Evolutionary conservation across 768 basidiomycete genomes (phyloP), one percentile per base, ranked within the genome.

Genomic region (Xerocomellus chrysenteron): DNA sequence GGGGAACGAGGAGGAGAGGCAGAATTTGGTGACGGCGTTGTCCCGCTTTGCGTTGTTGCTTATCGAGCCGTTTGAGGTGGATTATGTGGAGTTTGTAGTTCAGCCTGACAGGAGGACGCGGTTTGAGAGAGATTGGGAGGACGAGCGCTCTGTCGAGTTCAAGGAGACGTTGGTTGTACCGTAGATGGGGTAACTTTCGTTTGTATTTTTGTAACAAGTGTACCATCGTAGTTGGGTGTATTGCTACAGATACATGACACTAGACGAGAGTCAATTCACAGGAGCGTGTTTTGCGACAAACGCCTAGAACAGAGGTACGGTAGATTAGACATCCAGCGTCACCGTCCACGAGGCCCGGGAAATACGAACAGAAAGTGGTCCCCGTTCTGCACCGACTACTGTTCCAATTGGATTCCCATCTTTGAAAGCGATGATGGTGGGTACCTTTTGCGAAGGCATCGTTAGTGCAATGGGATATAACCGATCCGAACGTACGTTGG

Each of bases 31-130:
- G 50, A 66, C 49, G 36, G 87, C 91, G 33, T 68, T 88, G 57
- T 60, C 69, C 10, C 88, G 90, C 64, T 93, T 92, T 61, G 83
- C 87, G 17, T 68, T 94, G 65, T 62, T 93, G 41, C 68, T 91
- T 12, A 74, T 94, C 32, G 90, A 93, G 19, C 87, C 90, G 1
- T 64, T 73, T 2, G 79, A 82, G 52, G 82, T 92, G 35, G 92
- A 94, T 66, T 82, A 81, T 72, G 65, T 86, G 16, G 88, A 88
- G 65, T 62, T 93, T 32, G 79, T 73, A 0, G 74, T 78, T 19
- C 54, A 73, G 24, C 88, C 87, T 10, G 80, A 90, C 60, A 76
- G 76, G 59, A 73, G 90, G 65, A 83, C 82, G 28, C 67, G 71
- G 50, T 90, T 83, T 54, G 77, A 71, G 60, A 77, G 78, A 65